These are phyloP conservation scores for Suillus subalutaceus DNA, from an alignment of 768 basidiomycete species.

Conservation along the genomic window DNA sequence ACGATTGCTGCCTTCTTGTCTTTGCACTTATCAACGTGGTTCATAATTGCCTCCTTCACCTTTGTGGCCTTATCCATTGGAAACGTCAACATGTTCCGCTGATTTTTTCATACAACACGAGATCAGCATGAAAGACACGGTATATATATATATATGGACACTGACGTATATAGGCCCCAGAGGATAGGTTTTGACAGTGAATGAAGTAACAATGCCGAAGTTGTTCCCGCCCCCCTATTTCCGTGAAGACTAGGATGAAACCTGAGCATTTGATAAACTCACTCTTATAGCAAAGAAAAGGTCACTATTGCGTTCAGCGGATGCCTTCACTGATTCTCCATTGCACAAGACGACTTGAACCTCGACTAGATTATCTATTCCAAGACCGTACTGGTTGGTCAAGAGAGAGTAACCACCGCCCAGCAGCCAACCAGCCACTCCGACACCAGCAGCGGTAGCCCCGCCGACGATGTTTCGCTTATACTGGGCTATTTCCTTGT, in stretches of 20 bases:
- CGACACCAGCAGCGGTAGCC: slow-evolving; percentile 26
- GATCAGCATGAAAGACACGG: not conserved
- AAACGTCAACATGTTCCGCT: slow-evolving; percentile 16
- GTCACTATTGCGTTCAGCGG: slow-evolving; percentile 21
- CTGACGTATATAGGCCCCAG: slow-evolving; percentile 17
- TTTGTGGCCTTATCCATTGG: not conserved
- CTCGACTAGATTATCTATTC: slow-evolving; percentile 35
- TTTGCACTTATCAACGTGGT: not conserved
- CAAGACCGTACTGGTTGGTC: slow-evolving; percentile 36
- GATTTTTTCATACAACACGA: not conserved
- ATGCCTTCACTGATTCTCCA: slow-evolving; percentile 21
- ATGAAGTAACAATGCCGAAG: slow-evolving; percentile 30
- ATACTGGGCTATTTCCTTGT: slow-evolving; percentile 18
- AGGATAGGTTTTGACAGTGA: slow-evolving; percentile 23
- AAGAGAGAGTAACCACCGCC: slow-evolving; percentile 39
- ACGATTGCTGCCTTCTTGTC: slow-evolving; percentile 16
- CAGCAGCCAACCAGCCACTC: slow-evolving; percentile 35
- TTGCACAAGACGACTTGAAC: slow-evolving; percentile 33
- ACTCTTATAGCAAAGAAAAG: slow-evolving; percentile 43
- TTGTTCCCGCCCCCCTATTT: slow-evolving; percentile 28
- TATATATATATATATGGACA: not conserved
- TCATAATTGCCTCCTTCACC: slow-evolving; percentile 16
- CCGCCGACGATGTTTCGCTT: slow-evolving; percentile 28
- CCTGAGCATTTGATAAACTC: slow-evolving; percentile 5
- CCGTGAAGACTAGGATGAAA: not conserved